phyloP scores from a whole-genome alignment of 2,329 filamentous ascomycete species.

The Ophiocordyceps camponoti-leonardi region DNA sequence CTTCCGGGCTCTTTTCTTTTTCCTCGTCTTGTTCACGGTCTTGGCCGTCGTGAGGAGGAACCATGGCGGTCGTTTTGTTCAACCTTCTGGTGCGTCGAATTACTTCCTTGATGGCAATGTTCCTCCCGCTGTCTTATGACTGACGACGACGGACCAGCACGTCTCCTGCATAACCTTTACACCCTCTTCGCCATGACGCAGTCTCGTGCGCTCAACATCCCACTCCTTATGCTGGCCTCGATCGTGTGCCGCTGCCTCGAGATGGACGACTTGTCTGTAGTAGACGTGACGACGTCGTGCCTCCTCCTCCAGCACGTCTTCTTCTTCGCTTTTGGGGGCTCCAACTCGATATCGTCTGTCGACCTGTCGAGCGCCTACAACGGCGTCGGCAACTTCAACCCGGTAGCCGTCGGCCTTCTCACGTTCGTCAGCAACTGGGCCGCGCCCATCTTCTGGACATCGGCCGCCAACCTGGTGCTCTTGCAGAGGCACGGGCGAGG shows the following conservation, averaged over 20 bases:
- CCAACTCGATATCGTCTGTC: conserved; percentile 90
- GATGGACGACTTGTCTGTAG: conserved; percentile 26
- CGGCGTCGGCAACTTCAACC: conserved; percentile 65
- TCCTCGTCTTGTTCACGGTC: conserved; percentile 20
- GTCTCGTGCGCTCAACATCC: conserved; percentile 69
- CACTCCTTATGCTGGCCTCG: conserved; percentile 63
- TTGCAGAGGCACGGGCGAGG: conserved; percentile 18
- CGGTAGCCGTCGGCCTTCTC: conserved; percentile 62
- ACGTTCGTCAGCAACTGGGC: conserved; percentile 88
- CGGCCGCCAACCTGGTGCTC: conserved; percentile 43
- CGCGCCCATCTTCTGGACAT: conserved; percentile 74
- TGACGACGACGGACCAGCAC: conserved; percentile 7
- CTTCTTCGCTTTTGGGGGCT: conserved; percentile 83
- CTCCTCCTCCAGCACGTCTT: conserved; percentile 64
- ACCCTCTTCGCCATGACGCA: conserved; percentile 75
- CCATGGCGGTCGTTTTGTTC: conserved; percentile 8
- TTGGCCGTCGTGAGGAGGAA: conserved; percentile 23
- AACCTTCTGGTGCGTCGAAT: conserved; percentile 12
- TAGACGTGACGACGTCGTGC: conserved; percentile 50
- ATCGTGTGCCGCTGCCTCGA: conserved; percentile 34
- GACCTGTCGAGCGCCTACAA: conserved; percentile 94
- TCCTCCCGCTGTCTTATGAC: background rate
- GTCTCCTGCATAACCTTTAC: conserved; percentile 51
- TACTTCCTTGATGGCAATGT: too few relatives aligned
- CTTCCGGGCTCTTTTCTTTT: conserved; percentile 32